These are phyloP conservation scores for Warburgia ugandensis DNA, from an alignment of 164 flowering plant species.

Conservation along the genomic window DNA sequence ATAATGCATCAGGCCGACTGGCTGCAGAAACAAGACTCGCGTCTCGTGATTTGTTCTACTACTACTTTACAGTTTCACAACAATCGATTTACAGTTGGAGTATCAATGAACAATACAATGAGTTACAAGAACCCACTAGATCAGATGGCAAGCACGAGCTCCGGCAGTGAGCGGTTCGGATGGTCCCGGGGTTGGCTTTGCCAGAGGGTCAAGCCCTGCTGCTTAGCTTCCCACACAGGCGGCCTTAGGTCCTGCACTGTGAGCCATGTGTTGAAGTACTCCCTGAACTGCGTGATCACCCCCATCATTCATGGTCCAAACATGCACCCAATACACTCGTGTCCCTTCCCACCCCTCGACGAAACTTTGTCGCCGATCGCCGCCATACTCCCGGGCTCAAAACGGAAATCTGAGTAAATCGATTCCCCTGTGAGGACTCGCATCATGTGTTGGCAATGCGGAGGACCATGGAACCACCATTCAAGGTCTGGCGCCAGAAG, in stretches of 20 bases:
- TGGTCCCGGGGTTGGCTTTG: conserved; percentile 53
- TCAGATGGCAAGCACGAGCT: conserved; percentile 66
- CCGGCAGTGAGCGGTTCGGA: conserved; percentile 49
- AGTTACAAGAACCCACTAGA: too few species aligned
- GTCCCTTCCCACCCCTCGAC: conserved; percentile 89
- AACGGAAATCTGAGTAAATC: conserved; percentile 30
- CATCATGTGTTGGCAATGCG: conserved; percentile 77
- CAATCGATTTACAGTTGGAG: too few species aligned
- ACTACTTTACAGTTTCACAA: too few species aligned
- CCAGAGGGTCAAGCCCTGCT: conserved; percentile 42
- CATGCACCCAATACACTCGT: conserved; percentile 78
- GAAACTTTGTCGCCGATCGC: conserved; percentile 53
- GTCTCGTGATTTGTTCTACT: too few species aligned
- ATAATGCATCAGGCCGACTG: too few species aligned
- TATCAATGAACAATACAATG: too few species aligned
- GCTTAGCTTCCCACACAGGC: conserved; percentile 19
- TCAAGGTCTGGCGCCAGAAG: conserved; percentile 54
- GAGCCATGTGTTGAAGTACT: conserved; percentile 85
- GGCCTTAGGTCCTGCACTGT: conserved; percentile 46
- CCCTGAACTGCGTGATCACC: conserved; percentile 54
- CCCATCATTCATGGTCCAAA: conserved; percentile 69
- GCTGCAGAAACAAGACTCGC: too few species aligned
- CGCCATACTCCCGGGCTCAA: conserved; percentile 48
- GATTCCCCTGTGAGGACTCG: conserved; percentile 56
- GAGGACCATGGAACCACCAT: conserved; percentile 95